Evolutionary conservation across 2,329 filamentous ascomycete genomes (phyloP).

Genomic region (Aspergillus sp.): DNA sequence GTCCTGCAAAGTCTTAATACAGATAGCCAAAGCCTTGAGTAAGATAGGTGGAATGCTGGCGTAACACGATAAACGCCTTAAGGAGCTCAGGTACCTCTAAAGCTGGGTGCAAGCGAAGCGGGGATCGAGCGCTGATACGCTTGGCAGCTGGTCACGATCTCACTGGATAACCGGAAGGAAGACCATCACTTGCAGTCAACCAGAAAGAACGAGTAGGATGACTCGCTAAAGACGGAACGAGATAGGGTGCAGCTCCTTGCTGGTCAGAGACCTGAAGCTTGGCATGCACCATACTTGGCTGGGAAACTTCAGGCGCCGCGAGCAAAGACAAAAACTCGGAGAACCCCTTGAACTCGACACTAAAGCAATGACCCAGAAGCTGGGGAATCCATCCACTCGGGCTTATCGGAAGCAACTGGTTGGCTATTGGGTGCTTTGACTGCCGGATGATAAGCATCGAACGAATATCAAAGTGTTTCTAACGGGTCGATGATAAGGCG

Average conservation of each 20-base stretch:
- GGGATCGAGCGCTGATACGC: conserved; percentile 14
- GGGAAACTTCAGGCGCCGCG: conserved; percentile 30
- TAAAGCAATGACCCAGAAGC: not conserved
- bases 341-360: conserved; percentile 12
- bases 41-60: not conserved
- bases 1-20: not conserved
- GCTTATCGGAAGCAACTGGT: not conserved
- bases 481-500: conserved; percentile 8
- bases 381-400: not conserved
- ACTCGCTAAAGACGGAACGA: not conserved
- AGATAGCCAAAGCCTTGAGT: not conserved
- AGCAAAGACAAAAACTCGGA: conserved; percentile 1
- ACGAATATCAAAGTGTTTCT: not conserved
- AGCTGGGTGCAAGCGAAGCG: conserved; percentile 10
- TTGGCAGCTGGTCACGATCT: conserved; percentile 14
- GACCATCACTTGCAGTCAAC: not conserved
- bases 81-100: conserved; percentile 1
- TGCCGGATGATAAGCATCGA: conserved; percentile 7
- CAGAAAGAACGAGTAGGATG: not conserved
- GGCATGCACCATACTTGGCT: conserved; percentile 25
- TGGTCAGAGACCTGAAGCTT: conserved; percentile 17
- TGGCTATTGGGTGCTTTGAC: not conserved
- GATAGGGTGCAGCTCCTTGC: conserved; percentile 5
- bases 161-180: conserved; percentile 1
- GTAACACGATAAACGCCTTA: conserved; percentile 5